Conservation (phyloP, 176 grass and related monocot species). For the Zea mays region Zm-B73-REFERENCE-NAM-5.0 NC_050096.1:203411001-203411500, state of each 20-base stretch:
- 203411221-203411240: constrained; percentile 69
- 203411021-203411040: constrained; percentile 44
- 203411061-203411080: constrained; percentile 52
- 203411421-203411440: neutral
- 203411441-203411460: neutral
- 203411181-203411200: neutral
- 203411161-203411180: neutral
- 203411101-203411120: constrained; percentile 73
- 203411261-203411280: constrained; percentile 55
- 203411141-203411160: neutral
- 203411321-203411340: neutral
- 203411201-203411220: constrained; percentile 49
- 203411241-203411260: constrained; percentile 78
- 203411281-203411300: constrained; percentile 55
- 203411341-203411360: too few relatives aligned
- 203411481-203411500: constrained; percentile 66
- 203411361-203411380: too few relatives aligned
- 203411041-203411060: constrained; percentile 60
- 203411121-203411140: constrained; percentile 11
- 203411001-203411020: constrained; percentile 55
- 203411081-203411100: constrained; percentile 52
- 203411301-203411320: constrained; percentile 46
- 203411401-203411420: too few relatives aligned
- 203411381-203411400: too few relatives aligned
- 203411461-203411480: neutral